These are phyloP conservation scores for Termitomyces sp. DNA, from an alignment of 768 basidiomycete species.

Conservation along the genomic window DNA sequence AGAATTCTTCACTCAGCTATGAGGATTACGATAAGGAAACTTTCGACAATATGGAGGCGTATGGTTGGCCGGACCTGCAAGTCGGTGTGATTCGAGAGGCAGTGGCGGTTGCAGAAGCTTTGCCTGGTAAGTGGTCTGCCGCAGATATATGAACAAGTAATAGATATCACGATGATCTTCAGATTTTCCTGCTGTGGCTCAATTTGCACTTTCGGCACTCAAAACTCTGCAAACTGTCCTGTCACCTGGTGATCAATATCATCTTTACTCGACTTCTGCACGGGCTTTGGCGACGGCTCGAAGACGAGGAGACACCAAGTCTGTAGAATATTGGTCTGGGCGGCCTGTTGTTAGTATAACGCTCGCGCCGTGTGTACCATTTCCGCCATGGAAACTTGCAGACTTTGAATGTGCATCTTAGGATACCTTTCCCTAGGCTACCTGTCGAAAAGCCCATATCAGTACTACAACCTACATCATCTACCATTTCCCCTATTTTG, in stretches of 20 bases:
- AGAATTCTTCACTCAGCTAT: not conserved
- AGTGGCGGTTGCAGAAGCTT: constrained; percentile 82
- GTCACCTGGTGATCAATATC: constrained; percentile 70
- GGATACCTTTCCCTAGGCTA: constrained; percentile 63
- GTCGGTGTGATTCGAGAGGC: constrained; percentile 92
- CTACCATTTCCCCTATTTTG: constrained; percentile 42
- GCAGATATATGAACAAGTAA: not conserved
- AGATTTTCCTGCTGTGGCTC: constrained; percentile 85
- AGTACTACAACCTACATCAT: constrained; percentile 35
- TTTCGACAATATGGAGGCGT: constrained; percentile 41
- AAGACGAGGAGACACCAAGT: constrained; percentile 67
- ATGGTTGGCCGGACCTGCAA: constrained; percentile 95
- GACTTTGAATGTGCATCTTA: constrained; percentile 21
- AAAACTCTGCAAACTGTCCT: constrained; percentile 67
- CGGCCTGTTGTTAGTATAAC: constrained; percentile 75
- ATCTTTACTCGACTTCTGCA: constrained; percentile 65
- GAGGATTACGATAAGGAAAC: constrained; percentile 35
- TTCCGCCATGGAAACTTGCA: constrained; percentile 1
- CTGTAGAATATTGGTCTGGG: constrained; percentile 84
- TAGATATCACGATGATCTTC: not conserved
- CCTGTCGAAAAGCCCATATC: constrained; percentile 70
- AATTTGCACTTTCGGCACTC: constrained; percentile 85
- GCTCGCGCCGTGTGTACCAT: constrained; percentile 57
- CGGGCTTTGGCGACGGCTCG: constrained; percentile 70
- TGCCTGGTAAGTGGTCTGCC: constrained; percentile 62